phyloP scores from a whole-genome alignment of 2,329 filamentous ascomycete genomes.

The Aaosphaeria pasadenensis region DNA sequence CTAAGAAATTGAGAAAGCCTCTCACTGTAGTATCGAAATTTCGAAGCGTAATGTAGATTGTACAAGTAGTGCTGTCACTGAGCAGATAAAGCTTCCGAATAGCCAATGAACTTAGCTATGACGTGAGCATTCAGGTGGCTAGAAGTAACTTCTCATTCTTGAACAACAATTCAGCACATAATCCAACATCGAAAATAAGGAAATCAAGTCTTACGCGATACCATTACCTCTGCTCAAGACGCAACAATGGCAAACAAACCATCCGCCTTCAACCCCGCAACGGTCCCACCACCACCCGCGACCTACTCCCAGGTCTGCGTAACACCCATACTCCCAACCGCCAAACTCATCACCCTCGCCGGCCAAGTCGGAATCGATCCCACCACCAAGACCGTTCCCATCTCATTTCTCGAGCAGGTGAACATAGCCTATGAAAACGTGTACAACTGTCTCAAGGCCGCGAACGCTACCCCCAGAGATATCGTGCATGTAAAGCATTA shows the following conservation, averaged over 20 bases:
- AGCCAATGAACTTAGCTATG: too few relatives aligned
- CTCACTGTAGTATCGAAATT: too few relatives aligned
- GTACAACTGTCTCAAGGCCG: constrained; percentile 21
- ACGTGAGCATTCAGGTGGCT: too few relatives aligned
- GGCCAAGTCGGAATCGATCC: constrained; percentile 24
- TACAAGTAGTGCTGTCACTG: too few relatives aligned
- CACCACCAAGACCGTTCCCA: constrained; percentile 1
- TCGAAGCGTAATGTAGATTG: too few relatives aligned
- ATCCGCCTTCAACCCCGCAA: constrained; percentile 25
- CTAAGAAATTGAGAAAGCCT: too few relatives aligned
- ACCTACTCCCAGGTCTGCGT: constrained; percentile 30
- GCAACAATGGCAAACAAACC: constrained; percentile 12
- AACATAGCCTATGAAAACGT: not conserved
- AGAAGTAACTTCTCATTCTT: too few relatives aligned
- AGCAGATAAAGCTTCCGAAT: too few relatives aligned
- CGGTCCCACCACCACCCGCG: constrained; percentile 21
- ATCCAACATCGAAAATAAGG: too few relatives aligned
- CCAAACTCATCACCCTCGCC: constrained; percentile 30
- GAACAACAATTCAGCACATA: too few relatives aligned
- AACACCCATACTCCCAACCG: constrained; percentile 26
- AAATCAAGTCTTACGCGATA: too few relatives aligned
- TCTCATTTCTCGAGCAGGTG: not conserved
- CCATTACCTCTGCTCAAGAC: too few relatives aligned
- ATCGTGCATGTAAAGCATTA: constrained; percentile 35
- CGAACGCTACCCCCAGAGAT: constrained; percentile 30